phyloP scores from a whole-genome alignment of 345 rosid species.

The Rhodomyrtus tomentosa region DNA sequence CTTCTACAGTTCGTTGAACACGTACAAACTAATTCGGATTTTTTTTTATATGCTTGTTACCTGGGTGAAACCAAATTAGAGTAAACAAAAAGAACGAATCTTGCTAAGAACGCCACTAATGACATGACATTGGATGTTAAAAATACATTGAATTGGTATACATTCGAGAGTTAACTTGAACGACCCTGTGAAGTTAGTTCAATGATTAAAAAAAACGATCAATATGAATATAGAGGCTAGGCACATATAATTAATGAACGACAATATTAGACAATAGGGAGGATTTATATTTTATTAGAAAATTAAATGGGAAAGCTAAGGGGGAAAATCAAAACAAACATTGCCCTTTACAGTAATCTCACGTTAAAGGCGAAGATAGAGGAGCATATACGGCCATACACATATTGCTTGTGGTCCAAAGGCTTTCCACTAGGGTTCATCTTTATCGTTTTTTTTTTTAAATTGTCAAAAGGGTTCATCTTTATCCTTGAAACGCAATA shows the following conservation, averaged over 20 bases:
- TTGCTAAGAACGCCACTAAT: neutral
- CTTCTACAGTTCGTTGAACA: neutral
- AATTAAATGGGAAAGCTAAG: neutral
- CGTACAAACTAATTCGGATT: neutral
- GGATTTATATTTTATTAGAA: neutral
- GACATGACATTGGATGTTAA: neutral
- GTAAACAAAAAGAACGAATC: neutral
- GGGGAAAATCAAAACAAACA: neutral
- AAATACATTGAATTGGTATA: neutral
- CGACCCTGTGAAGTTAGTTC: neutral
- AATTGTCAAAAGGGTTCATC: constrained; percentile 19
- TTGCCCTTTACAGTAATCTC: neutral
- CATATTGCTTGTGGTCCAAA: neutral
- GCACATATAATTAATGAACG: neutral
- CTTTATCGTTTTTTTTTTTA: no score
- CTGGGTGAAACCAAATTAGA: neutral
- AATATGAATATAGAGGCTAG: neutral
- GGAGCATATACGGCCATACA: neutral
- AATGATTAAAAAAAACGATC: neutral
- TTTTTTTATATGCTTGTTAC: neutral
- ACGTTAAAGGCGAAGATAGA: neutral
- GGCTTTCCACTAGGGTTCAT: constrained; percentile 5
- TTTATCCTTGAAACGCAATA: constrained; percentile 16
- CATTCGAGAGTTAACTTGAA: neutral
- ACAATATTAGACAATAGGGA: neutral